Evolutionary conservation across 2,329 filamentous ascomycete genomes (phyloP).

Genomic region (Diaporthe capsici): DNA sequence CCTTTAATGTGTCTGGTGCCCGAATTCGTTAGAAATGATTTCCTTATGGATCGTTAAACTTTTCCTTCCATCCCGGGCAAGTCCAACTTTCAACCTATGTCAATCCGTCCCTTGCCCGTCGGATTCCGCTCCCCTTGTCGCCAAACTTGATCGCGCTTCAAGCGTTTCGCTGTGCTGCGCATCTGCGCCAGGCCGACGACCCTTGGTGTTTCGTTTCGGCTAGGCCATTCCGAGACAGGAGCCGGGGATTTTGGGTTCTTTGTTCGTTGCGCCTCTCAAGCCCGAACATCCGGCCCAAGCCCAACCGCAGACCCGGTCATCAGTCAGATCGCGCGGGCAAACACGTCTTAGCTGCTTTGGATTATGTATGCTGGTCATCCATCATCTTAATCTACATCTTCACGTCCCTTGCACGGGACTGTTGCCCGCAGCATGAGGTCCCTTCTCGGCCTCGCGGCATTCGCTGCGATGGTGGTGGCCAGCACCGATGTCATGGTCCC

Average conservation of each 20-base stretch:
- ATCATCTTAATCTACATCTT: neutral
- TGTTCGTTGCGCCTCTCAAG: neutral
- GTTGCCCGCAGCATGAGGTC: slow-evolving; percentile 27
- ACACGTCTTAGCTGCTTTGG: neutral
- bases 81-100: slow-evolving; percentile 2
- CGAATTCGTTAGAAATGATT: neutral
- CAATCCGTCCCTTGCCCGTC: neutral
- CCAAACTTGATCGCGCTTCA: neutral
- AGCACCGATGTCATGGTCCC: slow-evolving; percentile 39
- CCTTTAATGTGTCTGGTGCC: slow-evolving; percentile 25
- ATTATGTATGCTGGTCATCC: slow-evolving; percentile 4
- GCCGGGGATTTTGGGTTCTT: neutral
- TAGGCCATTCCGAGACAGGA: slow-evolving; percentile 10
- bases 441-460: slow-evolving; percentile 31
- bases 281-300: neutral
- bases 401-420: neutral
- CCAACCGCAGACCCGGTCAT: neutral
- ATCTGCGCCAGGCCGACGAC: neutral
- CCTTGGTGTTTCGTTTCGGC: slow-evolving; percentile 2
- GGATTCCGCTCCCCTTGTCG: neutral
- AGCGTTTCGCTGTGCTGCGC: neutral
- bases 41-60: neutral
- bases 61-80: neutral
- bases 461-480: slow-evolving; percentile 35
- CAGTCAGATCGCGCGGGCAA: neutral